Percentiles rank a stretch among this genome's conserved stretches.
phyloP scores from a whole-genome alignment of 495 filamentous ascomycete genomes.

The Penicillium cosmopolitanum region DNA sequence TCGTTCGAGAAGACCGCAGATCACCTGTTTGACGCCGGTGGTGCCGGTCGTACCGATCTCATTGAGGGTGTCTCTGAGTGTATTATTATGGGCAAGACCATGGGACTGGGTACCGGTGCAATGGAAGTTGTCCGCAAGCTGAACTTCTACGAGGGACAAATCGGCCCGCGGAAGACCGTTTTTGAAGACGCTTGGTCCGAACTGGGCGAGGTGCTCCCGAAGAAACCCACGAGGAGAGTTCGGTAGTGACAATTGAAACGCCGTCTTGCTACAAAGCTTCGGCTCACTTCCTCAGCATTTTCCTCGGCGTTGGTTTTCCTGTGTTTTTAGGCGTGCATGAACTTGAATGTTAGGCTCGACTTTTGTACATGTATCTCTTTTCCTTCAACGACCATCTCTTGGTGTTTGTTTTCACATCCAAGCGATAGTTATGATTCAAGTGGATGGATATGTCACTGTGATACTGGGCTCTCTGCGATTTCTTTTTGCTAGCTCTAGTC shows the following conservation, averaged over 20 bases:
- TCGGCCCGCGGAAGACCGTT: constrained; percentile 63
- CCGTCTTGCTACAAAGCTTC: not conserved
- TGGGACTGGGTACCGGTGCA: constrained; percentile 87
- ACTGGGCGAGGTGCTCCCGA: constrained; percentile 32
- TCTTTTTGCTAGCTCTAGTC: not conserved
- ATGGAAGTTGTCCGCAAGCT: constrained; percentile 83
- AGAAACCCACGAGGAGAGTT: constrained; percentile 27
- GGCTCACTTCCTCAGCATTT: constrained; percentile 22
- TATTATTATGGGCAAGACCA: constrained; percentile 97
- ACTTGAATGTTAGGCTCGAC: constrained; percentile 10
- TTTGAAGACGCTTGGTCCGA: constrained; percentile 79
- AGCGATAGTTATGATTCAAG: constrained; percentile 27
- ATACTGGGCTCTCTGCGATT: not conserved
- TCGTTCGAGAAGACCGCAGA: constrained; percentile 99
- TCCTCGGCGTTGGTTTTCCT: constrained; percentile 29
- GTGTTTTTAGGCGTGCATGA: constrained; percentile 13
- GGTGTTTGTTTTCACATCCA: constrained; percentile 18
- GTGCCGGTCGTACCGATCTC: constrained; percentile 81
- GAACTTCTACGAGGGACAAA: constrained; percentile 65
- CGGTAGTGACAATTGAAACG: constrained; percentile 21
- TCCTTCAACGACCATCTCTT: constrained; percentile 14
- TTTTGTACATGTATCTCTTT: constrained; percentile 31
- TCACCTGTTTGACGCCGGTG: constrained; percentile 94
- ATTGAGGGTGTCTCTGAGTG: constrained; percentile 95
- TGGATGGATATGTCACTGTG: constrained; percentile 11